These are phyloP conservation scores for Monosporascus sp. DNA, from an alignment of 2,329 filamentous ascomycete genomes.

Conservation along the genomic window DNA sequence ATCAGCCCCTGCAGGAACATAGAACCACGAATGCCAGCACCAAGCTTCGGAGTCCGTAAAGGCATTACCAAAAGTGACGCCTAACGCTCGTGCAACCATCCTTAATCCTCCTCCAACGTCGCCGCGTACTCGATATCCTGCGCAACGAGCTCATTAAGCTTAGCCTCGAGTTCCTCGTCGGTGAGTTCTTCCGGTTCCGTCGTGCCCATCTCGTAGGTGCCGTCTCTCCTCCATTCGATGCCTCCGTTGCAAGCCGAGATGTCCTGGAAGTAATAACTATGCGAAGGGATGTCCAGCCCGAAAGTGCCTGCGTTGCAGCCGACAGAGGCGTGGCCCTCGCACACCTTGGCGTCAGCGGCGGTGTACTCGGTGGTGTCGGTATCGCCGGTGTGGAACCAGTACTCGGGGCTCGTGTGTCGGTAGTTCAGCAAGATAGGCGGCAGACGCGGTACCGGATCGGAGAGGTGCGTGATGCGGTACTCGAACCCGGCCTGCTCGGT, in stretches of 20 bases:
- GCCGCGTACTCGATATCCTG: slow-evolving; percentile 16
- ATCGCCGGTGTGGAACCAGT: slow-evolving; percentile 46
- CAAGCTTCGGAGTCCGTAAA: not conserved
- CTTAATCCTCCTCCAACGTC: slow-evolving; percentile 2
- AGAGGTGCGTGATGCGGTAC: slow-evolving; percentile 60
- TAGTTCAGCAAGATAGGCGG: slow-evolving; percentile 57
- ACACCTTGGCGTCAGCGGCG: slow-evolving; percentile 37
- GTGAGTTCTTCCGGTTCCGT: slow-evolving; percentile 11
- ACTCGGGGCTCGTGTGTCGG: slow-evolving; percentile 64
- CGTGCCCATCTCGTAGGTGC: slow-evolving; percentile 13
- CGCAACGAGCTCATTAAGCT: slow-evolving; percentile 17
- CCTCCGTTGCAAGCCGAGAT: slow-evolving; percentile 34
- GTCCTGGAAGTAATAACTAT: slow-evolving; percentile 43
- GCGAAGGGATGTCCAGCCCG: slow-evolving; percentile 39
- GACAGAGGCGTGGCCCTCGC: slow-evolving; percentile 41
- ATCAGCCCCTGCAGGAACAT: no score
- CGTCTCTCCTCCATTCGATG: slow-evolving; percentile 16
- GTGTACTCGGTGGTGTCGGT: slow-evolving; percentile 30
- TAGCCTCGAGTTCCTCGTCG: slow-evolving; percentile 17
- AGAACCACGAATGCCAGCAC: no score
- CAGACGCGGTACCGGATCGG: slow-evolving; percentile 64
- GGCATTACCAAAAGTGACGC: not conserved
- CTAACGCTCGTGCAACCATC: not conserved
- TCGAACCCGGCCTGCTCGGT: slow-evolving; percentile 44
- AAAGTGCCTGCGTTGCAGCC: slow-evolving; percentile 46